A percentile compares a stretch with the other conserved stretches of the same genome.
Conservation (phyloP, 2,329 filamentous ascomycete species). For the Colletotrichum abscissum region DNA sequence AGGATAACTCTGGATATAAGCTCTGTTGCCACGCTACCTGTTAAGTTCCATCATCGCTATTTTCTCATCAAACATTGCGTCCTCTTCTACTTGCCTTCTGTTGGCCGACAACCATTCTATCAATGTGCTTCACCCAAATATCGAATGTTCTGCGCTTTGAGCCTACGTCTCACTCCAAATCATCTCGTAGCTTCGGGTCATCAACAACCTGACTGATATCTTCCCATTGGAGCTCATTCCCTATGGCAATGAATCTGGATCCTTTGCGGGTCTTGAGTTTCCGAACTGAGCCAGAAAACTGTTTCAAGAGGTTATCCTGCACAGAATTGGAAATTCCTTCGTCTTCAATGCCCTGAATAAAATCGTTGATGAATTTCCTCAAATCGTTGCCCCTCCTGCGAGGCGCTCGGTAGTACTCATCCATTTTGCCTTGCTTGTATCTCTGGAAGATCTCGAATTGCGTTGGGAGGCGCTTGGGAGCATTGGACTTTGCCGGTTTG, state of each 20-base stretch:
- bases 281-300: background rate
- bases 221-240: background rate
- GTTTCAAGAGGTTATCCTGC: background rate
- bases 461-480: background rate
- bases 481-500: background rate
- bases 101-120: background rate
- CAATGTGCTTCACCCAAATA: background rate
- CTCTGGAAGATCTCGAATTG: background rate
- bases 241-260: background rate
- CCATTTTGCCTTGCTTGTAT: background rate
- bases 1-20: background rate
- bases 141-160: background rate
- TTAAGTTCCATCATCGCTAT: background rate
- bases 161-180: background rate
- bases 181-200: background rate
- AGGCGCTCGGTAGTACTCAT: background rate
- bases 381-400: background rate
- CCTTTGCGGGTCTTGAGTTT: background rate
- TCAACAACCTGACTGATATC: background rate
- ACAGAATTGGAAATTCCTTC: background rate
- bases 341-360: constrained; percentile 1
- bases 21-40: background rate
- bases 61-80: background rate
- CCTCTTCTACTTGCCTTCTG: too few relatives aligned
- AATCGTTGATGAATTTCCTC: constrained; percentile 1